phyloP scores from a whole-genome alignment of 2,329 filamentous ascomycete species.

The Aureobasidium sp. region DNA sequence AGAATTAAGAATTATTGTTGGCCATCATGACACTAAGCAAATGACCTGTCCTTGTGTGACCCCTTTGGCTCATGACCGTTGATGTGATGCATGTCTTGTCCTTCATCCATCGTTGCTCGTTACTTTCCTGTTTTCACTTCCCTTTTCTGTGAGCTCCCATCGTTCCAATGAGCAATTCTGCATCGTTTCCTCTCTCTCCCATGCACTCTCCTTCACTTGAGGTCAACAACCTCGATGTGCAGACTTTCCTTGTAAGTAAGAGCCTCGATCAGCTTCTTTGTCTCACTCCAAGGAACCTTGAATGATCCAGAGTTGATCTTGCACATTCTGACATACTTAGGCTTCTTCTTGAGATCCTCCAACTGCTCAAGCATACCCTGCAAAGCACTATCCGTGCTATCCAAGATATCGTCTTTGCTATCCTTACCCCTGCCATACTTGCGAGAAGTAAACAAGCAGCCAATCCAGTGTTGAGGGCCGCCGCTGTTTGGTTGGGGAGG shows the following conservation, averaged over 20 bases:
- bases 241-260: conserved; percentile 22
- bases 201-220: background rate
- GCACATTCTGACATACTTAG: conserved; percentile 38
- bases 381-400: conserved; percentile 41
- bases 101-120: no score
- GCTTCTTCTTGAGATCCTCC: conserved; percentile 15
- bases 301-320: conserved; percentile 52
- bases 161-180: no score
- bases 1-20: no score
- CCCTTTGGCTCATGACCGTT: no score
- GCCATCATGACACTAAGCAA: no score
- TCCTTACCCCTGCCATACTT: conserved; percentile 39
- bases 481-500: background rate
- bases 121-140: background rate
- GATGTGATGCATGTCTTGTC: no score
- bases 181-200: background rate
- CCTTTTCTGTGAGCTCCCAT: background rate
- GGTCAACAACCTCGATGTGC: background rate
- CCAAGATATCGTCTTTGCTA: conserved; percentile 35
- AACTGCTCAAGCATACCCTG: conserved; percentile 39
- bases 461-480: conserved; percentile 42
- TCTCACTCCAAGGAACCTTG: conserved; percentile 44
- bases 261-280: conserved; percentile 34
- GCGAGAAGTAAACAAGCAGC: conserved; percentile 50
- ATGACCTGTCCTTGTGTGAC: no score